Conservation (phyloP, 23 red algal species). For the Gracilaria gracilis region DNA sequence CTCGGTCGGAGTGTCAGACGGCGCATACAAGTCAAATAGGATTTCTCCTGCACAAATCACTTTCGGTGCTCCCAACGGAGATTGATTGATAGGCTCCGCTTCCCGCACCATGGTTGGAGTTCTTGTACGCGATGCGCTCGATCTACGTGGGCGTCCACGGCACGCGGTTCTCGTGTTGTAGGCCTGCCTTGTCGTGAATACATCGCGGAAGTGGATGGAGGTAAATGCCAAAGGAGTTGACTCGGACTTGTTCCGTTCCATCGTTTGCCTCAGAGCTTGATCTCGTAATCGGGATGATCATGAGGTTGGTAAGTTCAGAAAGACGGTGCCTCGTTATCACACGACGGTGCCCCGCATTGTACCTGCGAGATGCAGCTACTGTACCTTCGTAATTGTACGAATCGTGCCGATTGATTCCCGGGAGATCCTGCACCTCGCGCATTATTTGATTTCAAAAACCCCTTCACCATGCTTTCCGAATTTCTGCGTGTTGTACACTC, state of each 20-base stretch:
- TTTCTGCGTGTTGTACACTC: too few relatives aligned
- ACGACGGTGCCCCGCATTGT: too few relatives aligned
- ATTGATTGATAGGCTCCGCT: conserved; percentile 23
- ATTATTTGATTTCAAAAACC: too few relatives aligned
- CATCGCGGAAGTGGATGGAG: not conserved
- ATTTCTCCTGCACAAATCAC: conserved; percentile 58
- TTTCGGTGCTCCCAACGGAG: conserved; percentile 36
- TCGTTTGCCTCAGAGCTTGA: not conserved
- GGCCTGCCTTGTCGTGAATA: not conserved
- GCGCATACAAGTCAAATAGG: conserved; percentile 46
- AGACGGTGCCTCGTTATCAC: too few relatives aligned
- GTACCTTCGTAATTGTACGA: too few relatives aligned
- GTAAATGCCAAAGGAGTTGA: not conserved
- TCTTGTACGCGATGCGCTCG: not conserved
- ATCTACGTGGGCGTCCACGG: not conserved
- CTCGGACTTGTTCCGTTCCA: not conserved
- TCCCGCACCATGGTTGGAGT: not conserved
- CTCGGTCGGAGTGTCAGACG: conserved; percentile 22
- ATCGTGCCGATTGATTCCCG: too few relatives aligned
- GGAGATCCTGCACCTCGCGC: too few relatives aligned
- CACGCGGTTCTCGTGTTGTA: not conserved
- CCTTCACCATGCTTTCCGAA: too few relatives aligned
- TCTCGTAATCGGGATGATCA: not conserved
- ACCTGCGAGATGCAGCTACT: too few relatives aligned
- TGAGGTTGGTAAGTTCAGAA: too few relatives aligned